Percentiles rank a stretch among this genome's conserved stretches.
Conservation (phyloP, 306 rosid genomes). For the Sechiopsis laciniata region DNA sequence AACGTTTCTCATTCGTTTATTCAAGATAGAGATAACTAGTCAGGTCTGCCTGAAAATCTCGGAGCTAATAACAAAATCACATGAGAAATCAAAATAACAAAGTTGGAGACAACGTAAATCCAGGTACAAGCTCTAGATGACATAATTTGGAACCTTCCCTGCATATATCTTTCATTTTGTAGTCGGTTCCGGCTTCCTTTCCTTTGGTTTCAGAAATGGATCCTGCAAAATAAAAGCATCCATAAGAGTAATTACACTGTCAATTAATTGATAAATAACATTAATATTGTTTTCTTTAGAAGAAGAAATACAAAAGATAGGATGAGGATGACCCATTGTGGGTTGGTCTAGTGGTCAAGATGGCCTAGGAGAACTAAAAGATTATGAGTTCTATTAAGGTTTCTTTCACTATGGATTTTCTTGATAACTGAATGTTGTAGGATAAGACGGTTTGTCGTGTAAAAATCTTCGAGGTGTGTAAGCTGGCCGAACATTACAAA, state of each 20-base stretch:
- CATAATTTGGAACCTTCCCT: conserved; percentile 21
- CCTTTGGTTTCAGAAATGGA: conserved; percentile 42
- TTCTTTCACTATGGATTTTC: no score
- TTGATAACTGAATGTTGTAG: no score
- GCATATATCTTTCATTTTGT: conserved; percentile 24
- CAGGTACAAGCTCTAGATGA: conserved; percentile 9
- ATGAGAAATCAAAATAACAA: conserved; percentile 19
- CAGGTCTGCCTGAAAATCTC: not conserved
- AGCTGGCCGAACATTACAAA: not conserved
- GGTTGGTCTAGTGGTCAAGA: no score
- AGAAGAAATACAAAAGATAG: not conserved
- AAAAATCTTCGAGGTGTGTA: no score
- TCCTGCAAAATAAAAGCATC: conserved; percentile 41
- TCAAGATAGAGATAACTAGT: conserved; percentile 3
- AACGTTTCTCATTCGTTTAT: not conserved
- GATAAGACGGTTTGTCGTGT: no score
- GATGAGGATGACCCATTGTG: not conserved
- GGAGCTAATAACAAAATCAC: conserved; percentile 9
- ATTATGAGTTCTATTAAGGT: no score
- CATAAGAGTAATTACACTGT: not conserved
- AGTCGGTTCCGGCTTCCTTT: conserved; percentile 28
- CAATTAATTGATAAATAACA: not conserved
- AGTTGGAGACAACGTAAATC: not conserved
- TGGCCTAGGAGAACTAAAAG: no score
- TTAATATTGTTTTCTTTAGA: not conserved